Base-by-base conservation (phyloP, 164 flowering plant genomes). In the Nelumbo lutea region DNA sequence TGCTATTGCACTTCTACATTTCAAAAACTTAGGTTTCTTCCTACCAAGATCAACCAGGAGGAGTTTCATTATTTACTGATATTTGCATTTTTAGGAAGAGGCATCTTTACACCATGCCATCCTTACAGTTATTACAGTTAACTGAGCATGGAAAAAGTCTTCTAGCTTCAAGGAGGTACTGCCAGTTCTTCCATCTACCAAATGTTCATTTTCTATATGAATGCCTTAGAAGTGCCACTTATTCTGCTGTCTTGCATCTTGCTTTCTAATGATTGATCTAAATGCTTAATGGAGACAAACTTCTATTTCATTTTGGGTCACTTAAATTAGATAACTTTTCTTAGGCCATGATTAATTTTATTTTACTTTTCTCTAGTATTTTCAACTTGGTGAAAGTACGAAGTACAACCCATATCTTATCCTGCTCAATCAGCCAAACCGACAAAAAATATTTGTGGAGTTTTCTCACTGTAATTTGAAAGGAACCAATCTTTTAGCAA, bases 91-190 rank as follows among this genome's bases (percentile, higher is more conserved):
- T 15, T 70, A 59, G 57, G 62, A 70, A 64, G 72, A 67, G 44
- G 15, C 50, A 64, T 71, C 66, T 40, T 40, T 46, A 48, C 79
- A 76, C 60, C 72, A 96, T 96, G 99, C 81, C 88, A 81, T 92
- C 97, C 58, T 96, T 89, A 69, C 99, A 96, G 77, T 81, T 93
- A 47, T 72, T 92, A 82, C 91, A 86, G 82, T 75, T 96, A 62
- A 93, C 98, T 10, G 93, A 96, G 76, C 95, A 78, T 81, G 96
- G 98, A 39, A 91, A 87, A 44, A 74, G 76, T 67, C 71, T 93
- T 73, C 66, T 88, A 76, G 81, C 93, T 68, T 87, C 96, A 0
- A 85, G 93, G 76, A 90, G 98, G 99, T 96, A 82, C 40, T 71
- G 15, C n/a, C 46, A 6, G 40, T 45, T 67, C 46, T 67, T 57